phyloP scores from a whole-genome alignment of 352 stramenopile species.

The Phytophthora cactorum region DNA sequence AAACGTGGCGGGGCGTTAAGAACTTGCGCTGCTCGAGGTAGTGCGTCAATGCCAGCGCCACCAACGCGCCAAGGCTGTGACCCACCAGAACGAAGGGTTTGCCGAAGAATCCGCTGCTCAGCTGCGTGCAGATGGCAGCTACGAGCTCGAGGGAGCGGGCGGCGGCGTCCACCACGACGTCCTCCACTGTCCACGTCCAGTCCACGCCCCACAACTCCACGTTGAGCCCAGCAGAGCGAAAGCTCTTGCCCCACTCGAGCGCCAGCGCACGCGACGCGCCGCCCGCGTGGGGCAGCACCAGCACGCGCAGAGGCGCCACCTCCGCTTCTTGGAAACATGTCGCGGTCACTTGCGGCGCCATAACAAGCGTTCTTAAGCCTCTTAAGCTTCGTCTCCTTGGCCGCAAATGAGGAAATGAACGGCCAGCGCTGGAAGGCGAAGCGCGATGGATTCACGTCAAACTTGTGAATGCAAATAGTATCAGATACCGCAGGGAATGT shows the following conservation, averaged over 20 bases:
- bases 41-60: constrained; percentile 58
- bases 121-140: constrained; percentile 44
- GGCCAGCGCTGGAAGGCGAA: neutral
- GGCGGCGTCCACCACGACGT: constrained; percentile 16
- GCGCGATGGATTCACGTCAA: constrained; percentile 1
- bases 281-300: constrained; percentile 68
- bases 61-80: constrained; percentile 73
- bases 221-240: constrained; percentile 35
- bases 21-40: constrained; percentile 53
- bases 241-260: constrained; percentile 54
- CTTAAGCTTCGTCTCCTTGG: constrained; percentile 18
- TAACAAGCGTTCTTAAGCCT: constrained; percentile 2
- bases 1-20: constrained; percentile 62
- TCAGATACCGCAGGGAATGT: neutral
- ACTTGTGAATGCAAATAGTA: neutral
- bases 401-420: constrained; percentile 19
- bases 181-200: constrained; percentile 45
- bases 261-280: constrained; percentile 49
- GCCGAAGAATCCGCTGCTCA: constrained; percentile 69
- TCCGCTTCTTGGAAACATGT: constrained; percentile 77
- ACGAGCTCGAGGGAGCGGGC: constrained; percentile 34
- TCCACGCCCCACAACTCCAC: constrained; percentile 74
- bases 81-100: constrained; percentile 75
- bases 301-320: constrained; percentile 60
- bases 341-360: constrained; percentile 44